These are phyloP conservation scores for Calonectria pauciramosa DNA, from an alignment of 2,329 filamentous ascomycete genomes.

Conservation along the genomic window DNA sequence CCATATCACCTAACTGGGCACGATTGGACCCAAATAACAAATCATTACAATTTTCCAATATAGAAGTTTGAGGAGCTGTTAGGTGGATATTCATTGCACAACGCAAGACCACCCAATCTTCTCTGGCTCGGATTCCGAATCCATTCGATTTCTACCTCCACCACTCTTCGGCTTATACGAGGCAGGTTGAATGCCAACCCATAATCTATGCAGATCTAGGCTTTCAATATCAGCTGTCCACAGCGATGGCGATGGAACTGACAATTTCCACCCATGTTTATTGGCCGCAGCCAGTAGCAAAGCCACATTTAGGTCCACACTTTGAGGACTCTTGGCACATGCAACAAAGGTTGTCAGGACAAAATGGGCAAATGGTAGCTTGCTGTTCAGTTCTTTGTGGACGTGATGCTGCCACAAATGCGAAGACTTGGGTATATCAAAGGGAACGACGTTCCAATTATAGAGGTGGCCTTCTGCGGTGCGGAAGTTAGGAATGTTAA, in stretches of 20 bases:
- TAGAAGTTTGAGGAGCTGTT: too few relatives aligned
- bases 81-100: too few relatives aligned
- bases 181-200: not conserved
- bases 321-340: not conserved
- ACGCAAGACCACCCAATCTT: not conserved
- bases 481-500: not conserved
- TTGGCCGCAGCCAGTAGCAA: not conserved
- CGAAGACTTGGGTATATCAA: not conserved
- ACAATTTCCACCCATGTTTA: not conserved
- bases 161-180: not conserved
- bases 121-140: too few relatives aligned
- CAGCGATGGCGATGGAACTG: not conserved
- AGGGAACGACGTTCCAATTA: not conserved
- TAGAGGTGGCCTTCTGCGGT: not conserved
- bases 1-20: too few relatives aligned
- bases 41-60: too few relatives aligned
- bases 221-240: not conserved
- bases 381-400: not conserved
- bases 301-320: not conserved
- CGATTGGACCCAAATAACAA: too few relatives aligned
- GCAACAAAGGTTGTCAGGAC: not conserved
- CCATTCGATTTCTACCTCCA: not conserved
- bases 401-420: not conserved
- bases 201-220: not conserved
- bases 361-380: not conserved